A percentile compares a stretch with the other conserved stretches of the same genome.
Conservation (phyloP, 2,329 filamentous ascomycete genomes). For the Beauveria sp. region DNA sequence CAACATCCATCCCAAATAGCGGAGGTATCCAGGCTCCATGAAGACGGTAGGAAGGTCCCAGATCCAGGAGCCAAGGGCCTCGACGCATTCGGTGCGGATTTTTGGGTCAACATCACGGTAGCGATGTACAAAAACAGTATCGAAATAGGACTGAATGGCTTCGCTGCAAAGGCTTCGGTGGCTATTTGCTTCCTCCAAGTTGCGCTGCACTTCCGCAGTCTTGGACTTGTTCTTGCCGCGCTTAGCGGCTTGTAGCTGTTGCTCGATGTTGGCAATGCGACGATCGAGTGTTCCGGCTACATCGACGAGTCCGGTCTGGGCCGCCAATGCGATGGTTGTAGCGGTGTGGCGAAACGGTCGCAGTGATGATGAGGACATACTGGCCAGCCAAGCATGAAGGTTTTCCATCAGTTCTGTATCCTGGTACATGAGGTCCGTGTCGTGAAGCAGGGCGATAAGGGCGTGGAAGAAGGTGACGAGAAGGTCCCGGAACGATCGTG, state of each 20-base stretch:
- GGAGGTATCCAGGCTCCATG: conserved; percentile 81
- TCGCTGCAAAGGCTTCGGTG: conserved; percentile 63
- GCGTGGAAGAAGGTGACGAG: conserved; percentile 73
- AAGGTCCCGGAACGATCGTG: conserved; percentile 67
- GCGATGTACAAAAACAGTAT: conserved; percentile 87
- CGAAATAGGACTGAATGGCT: conserved; percentile 77
- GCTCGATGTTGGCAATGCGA: conserved; percentile 65
- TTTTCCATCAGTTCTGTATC: conserved; percentile 77
- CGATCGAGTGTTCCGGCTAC: conserved; percentile 64
- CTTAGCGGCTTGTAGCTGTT: conserved; percentile 71
- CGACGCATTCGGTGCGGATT: conserved; percentile 82
- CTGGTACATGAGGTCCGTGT: conserved; percentile 73
- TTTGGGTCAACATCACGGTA: conserved; percentile 90
- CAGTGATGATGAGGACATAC: conserved; percentile 81
- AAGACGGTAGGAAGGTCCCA: conserved; percentile 76
- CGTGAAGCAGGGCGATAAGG: conserved; percentile 69
- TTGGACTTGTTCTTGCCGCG: conserved; percentile 70
- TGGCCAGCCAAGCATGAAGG: conserved; percentile 79
- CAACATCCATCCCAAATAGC: conserved; percentile 92
- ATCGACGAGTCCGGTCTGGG: conserved; percentile 69
- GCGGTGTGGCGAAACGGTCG: conserved; percentile 92
- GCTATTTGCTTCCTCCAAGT: conserved; percentile 60
- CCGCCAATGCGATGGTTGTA: conserved; percentile 72
- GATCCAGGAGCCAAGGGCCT: conserved; percentile 85
- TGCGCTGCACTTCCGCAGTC: conserved; percentile 63